A percentile compares a stretch with the other conserved stretches of the same genome.
Evolutionary conservation across 805 yeast genomes (phyloP).

Genomic region (Yamadazyma takamatsuzukensis): DNA sequence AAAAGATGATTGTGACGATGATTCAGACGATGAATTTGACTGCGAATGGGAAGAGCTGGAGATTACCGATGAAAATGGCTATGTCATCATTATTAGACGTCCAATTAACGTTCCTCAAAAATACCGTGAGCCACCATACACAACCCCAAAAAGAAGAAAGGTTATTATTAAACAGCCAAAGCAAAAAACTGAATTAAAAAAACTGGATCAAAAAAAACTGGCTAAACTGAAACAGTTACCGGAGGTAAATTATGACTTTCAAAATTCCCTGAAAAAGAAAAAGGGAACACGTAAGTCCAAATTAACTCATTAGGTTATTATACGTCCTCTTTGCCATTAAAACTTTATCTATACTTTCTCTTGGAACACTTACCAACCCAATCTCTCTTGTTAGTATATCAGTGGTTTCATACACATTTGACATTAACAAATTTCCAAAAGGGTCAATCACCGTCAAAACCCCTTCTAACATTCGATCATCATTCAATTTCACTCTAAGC

Average conservation of each 20-base stretch:
- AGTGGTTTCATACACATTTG: constrained; percentile 32
- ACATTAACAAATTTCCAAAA: constrained; percentile 37
- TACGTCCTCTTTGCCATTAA: constrained; percentile 17
- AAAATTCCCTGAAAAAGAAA: too few species aligned
- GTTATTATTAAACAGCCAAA: constrained; percentile 11
- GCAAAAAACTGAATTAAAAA: too few species aligned
- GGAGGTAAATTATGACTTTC: too few species aligned
- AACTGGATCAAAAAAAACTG: too few species aligned
- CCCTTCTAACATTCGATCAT: constrained; percentile 34
- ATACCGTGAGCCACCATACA: constrained; percentile 9
- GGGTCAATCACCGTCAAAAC: constrained; percentile 39
- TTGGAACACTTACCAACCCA: constrained; percentile 55
- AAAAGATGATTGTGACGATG: constrained; percentile 3
- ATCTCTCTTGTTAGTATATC: constrained; percentile 30
- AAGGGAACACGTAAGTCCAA: background rate
- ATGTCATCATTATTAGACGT: constrained; percentile 15
- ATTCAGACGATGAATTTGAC: constrained; percentile 9
- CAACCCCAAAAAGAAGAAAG: constrained; percentile 10
- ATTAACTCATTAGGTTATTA: constrained; percentile 1
- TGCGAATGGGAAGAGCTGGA: constrained; percentile 22
- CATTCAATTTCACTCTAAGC: constrained; percentile 24
- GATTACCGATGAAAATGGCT: constrained; percentile 16
- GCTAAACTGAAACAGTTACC: too few species aligned
- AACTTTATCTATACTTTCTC: constrained; percentile 29
- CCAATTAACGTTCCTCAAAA: constrained; percentile 17